Evolutionary conservation across 2,329 filamentous ascomycete species (phyloP).

Genomic region (Botrytis paeoniae): DNA sequence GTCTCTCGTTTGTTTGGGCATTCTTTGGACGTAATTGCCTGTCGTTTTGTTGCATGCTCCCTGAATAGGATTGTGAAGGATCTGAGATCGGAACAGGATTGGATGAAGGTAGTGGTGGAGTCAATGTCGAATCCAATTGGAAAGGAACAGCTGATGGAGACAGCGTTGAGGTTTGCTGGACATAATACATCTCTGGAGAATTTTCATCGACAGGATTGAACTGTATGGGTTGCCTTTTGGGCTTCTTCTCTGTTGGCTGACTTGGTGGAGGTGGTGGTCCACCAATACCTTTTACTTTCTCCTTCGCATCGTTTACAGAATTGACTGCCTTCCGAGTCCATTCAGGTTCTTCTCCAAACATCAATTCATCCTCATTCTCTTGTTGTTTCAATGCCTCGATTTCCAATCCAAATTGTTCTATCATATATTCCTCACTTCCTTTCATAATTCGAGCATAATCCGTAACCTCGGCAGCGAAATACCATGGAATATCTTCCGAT

Average conservation of each 20-base stretch:
- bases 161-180: constrained; percentile 42
- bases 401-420: constrained; percentile 74
- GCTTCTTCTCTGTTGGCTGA: constrained; percentile 49
- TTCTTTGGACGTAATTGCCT: not conserved
- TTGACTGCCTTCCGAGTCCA: constrained; percentile 85
- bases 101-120: not conserved
- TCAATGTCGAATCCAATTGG: not conserved
- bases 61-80: not conserved
- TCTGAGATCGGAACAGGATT: not conserved
- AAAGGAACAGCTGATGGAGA: constrained; percentile 9
- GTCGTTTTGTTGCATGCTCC: constrained; percentile 11
- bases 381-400: constrained; percentile 71
- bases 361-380: constrained; percentile 82
- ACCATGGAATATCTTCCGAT: constrained; percentile 85
- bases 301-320: constrained; percentile 70
- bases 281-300: constrained; percentile 67
- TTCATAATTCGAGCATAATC: constrained; percentile 97
- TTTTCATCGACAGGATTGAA: constrained; percentile 47
- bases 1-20: constrained; percentile 16
- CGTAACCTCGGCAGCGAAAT: constrained; percentile 87
- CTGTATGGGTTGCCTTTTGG: constrained; percentile 47
- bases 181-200: constrained; percentile 50
- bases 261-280: constrained; percentile 56
- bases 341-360: constrained; percentile 90
- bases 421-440: constrained; percentile 85